Base-by-base conservation (phyloP, 2,329 filamentous ascomycete species). In the Talaromyces sp. region DNA sequence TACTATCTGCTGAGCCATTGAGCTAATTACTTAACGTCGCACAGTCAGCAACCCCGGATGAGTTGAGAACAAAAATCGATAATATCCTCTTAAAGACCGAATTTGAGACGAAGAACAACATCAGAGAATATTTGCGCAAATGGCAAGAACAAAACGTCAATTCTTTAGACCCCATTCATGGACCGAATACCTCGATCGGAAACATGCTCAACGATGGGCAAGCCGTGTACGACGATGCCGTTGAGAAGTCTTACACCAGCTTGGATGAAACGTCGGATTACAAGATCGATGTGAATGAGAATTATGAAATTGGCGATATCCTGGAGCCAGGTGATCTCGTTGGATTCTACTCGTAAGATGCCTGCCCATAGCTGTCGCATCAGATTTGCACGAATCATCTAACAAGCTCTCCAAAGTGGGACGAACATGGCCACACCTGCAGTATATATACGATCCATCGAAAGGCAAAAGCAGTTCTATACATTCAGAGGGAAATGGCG, bases 391-490 rank as follows among this genome's bases (percentile, higher is more conserved):
- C 48, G 7, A 28, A 37, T 18, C 9, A 14, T 23, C 62, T 64
- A 58, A 64, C 25, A 18, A 21, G n/a, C 16, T 6, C 35, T 60
- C 5, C n/a, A n/a, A 18, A 70, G 67, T n/a, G 62, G 66, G 1
- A 67, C 72, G 5, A 72, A 71, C 1, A 63, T 72, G 2, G 67
- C 75, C 52, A 69, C 65, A 31, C 70, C 76, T 35, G 75, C 73
- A 11, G 72, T 80, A 6, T 80, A 80, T 62, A 71, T 80, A 18
- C 73, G 72, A 23, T 77, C 77, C 0, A 57, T 79, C 28, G 71
- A 74, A 21, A 74, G 73, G 57, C 77, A 79, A 57, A 72, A 73
- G 59, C 77, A 80, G 57, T 79, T 80, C 48, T 80, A 80, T 55
- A 78, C 75, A 1, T 66, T 69, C 9, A 68, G 73, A 63, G 78